Percentiles rank a stretch among this genome's conserved stretches.
Conservation (phyloP, 345 rosid genomes). For the Salix dunnii region DNA sequence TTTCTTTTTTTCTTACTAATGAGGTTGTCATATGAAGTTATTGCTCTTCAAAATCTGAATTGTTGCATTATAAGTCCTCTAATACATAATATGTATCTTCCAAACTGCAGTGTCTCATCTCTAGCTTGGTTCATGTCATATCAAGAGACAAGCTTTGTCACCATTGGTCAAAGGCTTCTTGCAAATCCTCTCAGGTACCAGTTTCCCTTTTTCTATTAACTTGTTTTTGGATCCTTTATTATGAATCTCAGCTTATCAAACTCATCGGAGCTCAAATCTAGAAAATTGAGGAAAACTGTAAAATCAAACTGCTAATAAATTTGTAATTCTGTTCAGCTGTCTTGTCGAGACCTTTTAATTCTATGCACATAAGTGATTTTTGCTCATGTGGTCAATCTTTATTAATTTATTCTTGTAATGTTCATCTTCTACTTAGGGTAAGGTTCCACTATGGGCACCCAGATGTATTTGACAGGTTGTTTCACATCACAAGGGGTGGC, state of each 20-base stretch:
- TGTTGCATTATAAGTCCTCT: too few species aligned
- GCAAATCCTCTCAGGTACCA: slow-evolving; percentile 87
- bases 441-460: slow-evolving; percentile 98
- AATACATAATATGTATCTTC: background rate
- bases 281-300: too few species aligned
- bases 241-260: too few species aligned
- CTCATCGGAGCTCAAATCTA: too few species aligned
- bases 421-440: slow-evolving; percentile 49
- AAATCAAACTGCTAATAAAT: too few species aligned
- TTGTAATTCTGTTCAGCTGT: too few species aligned
- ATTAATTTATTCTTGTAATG: background rate
- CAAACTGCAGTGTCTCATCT: slow-evolving; percentile 80
- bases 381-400: slow-evolving; percentile 1
- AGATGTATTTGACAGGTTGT: slow-evolving; percentile 86
- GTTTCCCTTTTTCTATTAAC: slow-evolving; percentile 3
- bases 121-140: slow-evolving; percentile 99
- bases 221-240: background rate
- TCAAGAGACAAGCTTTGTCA: slow-evolving; percentile 95
- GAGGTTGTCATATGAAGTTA: too few species aligned
- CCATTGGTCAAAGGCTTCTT: slow-evolving; percentile 92
- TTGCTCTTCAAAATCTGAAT: too few species aligned
- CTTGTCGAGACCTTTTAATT: slow-evolving; percentile 1
- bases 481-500: slow-evolving; percentile 97
- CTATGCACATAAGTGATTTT: background rate
- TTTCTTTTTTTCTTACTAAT: too few species aligned